These are phyloP conservation scores for Cicer arietinum DNA, from an alignment of 306 rosid genomes.

Conservation along the genomic window DNA sequence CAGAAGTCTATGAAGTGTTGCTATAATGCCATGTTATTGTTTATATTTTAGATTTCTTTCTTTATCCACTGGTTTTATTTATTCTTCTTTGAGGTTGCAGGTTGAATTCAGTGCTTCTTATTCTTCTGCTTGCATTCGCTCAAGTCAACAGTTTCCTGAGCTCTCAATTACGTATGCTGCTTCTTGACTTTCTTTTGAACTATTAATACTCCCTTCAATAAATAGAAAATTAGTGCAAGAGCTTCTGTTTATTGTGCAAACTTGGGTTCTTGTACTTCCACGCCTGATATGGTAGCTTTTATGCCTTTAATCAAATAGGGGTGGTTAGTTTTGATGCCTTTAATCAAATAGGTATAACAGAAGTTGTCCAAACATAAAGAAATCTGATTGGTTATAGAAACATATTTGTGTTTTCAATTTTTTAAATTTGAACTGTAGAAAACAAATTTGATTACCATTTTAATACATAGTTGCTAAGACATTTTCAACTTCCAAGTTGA, in stretches of 20 bases:
- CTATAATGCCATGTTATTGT: slow-evolving; percentile 2
- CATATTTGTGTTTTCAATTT: not conserved
- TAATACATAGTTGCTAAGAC: not conserved
- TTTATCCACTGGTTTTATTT: not conserved
- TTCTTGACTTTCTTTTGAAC: slow-evolving; percentile 39
- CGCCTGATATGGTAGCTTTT: slow-evolving; percentile 39
- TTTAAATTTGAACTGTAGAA: not conserved
- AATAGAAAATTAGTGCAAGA: slow-evolving; percentile 13
- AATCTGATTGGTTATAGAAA: slow-evolving; percentile 3
- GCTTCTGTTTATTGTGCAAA: slow-evolving; percentile 20
- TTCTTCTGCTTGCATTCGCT: slow-evolving; percentile 73
- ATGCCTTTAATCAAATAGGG: slow-evolving; percentile 14
- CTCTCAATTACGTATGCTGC: slow-evolving; percentile 81
- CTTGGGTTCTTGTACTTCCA: slow-evolving; percentile 11
- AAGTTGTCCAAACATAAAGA: slow-evolving; percentile 29
- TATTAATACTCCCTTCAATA: slow-evolving; percentile 2
- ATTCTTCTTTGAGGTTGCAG: slow-evolving; percentile 49
- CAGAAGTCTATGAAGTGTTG: slow-evolving; percentile 6
- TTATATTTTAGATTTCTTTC: not conserved
- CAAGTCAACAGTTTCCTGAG: slow-evolving; percentile 80
- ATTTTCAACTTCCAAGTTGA: slow-evolving; percentile 8
- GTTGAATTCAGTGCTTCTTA: slow-evolving; percentile 76
- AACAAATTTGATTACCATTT: slow-evolving; percentile 1
- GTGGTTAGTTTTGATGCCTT: too few relatives aligned
- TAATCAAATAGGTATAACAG: not conserved